Evolutionary conservation across 371 early-diverging fungal genomes (phyloP).

Genomic region (Mortierella sp.): DNA sequence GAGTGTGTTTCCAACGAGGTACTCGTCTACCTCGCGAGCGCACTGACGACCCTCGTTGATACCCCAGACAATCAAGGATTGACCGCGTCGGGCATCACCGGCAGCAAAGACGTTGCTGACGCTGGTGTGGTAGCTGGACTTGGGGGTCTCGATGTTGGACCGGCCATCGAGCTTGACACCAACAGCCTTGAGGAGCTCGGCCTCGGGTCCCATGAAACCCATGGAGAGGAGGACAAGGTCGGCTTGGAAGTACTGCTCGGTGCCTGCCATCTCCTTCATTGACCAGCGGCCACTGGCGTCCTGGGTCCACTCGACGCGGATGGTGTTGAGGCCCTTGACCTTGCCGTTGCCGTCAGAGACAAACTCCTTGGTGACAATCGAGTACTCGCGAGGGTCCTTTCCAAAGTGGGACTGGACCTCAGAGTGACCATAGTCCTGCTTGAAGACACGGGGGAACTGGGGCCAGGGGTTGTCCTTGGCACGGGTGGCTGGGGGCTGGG

Average conservation of each 20-base stretch:
- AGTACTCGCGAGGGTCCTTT: slow-evolving; percentile 95
- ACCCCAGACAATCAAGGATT: slow-evolving; percentile 96
- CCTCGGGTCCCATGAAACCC: slow-evolving; percentile 98
- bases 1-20: slow-evolving; percentile 77
- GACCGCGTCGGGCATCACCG: slow-evolving; percentile 97
- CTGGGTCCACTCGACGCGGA: slow-evolving; percentile 96
- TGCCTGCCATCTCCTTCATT: slow-evolving; percentile 89
- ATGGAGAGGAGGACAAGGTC: slow-evolving; percentile 94
- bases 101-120: slow-evolving; percentile 93
- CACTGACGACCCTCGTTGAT: slow-evolving; percentile 98
- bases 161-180: slow-evolving; percentile 81
- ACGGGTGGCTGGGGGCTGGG: slow-evolving; percentile 88
- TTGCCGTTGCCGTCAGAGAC: slow-evolving; percentile 86
- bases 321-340: slow-evolving; percentile 93
- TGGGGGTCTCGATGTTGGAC: slow-evolving; percentile 86
- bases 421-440: slow-evolving; percentile 96
- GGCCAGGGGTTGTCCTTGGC: slow-evolving; percentile 97
- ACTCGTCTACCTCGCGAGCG: slow-evolving; percentile 93
- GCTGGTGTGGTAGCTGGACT: slow-evolving; percentile 83
- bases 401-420: slow-evolving; percentile 92
- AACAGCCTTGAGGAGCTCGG: slow-evolving; percentile 83
- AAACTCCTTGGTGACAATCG: slow-evolving; percentile 94
- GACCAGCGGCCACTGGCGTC: slow-evolving; percentile 84
- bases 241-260: slow-evolving; percentile 88
- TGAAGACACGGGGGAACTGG: slow-evolving; percentile 93